A percentile compares a stretch with the other conserved stretches of the same genome.
Conservation (phyloP, 2,329 filamentous ascomycete species). For the Fonsecaea multimorphosa region DNA sequence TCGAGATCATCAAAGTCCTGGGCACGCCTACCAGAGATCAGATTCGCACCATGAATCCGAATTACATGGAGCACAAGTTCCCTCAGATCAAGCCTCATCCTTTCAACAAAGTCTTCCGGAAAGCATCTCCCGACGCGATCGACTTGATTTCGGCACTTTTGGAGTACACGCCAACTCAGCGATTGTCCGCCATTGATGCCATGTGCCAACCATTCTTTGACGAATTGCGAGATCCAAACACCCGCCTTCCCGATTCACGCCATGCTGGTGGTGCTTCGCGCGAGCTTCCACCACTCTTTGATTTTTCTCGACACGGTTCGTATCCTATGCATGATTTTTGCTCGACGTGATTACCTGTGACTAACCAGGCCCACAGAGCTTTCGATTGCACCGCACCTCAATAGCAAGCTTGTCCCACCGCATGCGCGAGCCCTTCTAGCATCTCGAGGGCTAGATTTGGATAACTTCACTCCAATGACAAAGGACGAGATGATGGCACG, state of each 20-base stretch:
- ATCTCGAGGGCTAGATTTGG: constrained; percentile 83
- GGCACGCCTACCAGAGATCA: constrained; percentile 96
- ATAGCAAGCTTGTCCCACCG: constrained; percentile 82
- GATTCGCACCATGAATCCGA: constrained; percentile 99
- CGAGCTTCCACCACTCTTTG: constrained; percentile 86
- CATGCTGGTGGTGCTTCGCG: constrained; percentile 79
- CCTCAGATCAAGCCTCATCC: constrained; percentile 99
- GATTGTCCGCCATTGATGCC: constrained; percentile 88
- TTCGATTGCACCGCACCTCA: constrained; percentile 89
- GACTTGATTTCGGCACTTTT: constrained; percentile 91
- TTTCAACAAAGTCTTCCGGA: constrained; percentile 98
- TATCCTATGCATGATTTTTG: constrained; percentile 31
- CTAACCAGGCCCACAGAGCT: constrained; percentile 68
- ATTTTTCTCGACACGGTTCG: constrained; percentile 93
- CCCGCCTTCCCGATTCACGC: constrained; percentile 90
- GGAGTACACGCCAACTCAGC: constrained; percentile 97
- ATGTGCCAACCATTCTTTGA: constrained; percentile 99
- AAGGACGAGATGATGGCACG: constrained; percentile 98
- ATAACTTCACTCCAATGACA: constrained; percentile 87
- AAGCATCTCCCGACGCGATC: constrained; percentile 90
- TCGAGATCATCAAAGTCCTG: constrained; percentile 99
- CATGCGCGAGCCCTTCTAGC: constrained; percentile 78
- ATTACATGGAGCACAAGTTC: constrained; percentile 99
- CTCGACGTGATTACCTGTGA: constrained; percentile 1
- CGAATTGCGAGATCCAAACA: constrained; percentile 89